Evolutionary conservation across 2,329 filamentous ascomycete genomes (phyloP), one percentile per base, ranked within the genome.

Genomic region (Neofusicoccum umdonicola): DNA sequence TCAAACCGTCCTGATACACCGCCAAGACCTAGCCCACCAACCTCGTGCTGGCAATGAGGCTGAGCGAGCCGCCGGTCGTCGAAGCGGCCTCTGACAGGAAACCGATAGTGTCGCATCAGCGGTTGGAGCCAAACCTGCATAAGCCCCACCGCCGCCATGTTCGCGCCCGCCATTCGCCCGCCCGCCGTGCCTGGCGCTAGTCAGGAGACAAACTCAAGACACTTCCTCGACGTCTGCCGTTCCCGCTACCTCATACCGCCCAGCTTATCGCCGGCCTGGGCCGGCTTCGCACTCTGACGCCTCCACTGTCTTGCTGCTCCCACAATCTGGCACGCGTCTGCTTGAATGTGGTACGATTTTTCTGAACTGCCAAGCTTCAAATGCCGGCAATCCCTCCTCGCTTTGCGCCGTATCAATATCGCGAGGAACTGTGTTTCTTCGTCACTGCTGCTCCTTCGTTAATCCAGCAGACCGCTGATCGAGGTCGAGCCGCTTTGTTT

Each of bases 281-380:
- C 51, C 51, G 51, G 51, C 35, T 19, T 56, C 35, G 35, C 51
- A 17, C 27, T 56, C 51, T 56, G 35, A 56, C 51, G 17, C 35
- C 35, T 56, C 34, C 48, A 51, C 48, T 35, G 48, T 51, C 48
- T 51, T 51, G 48, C 27, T 13, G 19, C 48, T 51, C 22, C 48
- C 15, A 27, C 2, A 52, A 52, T 52, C 50, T 52, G 48, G 48
- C 27, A 51, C 48, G 48, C 48, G 12, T 35, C 17, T n/a, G 50
- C 50, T 57, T 34, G 39, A 60, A 47, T 31, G 31, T 60, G 42
- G 56, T 60, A 34, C 42, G 42, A 60, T 60, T 60, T 37, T 8
- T 45, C 56, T 44, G 9, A n/a, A 27, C 42, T 60, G 42, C 56
- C 42, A 60, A 60, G 56, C 56, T 60, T 60, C 42, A 60, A 60